Percentiles rank a stretch among this genome's conserved stretches.
phyloP scores from a whole-genome alignment of 257 asterid species.

The Salvia splendens region DNA sequence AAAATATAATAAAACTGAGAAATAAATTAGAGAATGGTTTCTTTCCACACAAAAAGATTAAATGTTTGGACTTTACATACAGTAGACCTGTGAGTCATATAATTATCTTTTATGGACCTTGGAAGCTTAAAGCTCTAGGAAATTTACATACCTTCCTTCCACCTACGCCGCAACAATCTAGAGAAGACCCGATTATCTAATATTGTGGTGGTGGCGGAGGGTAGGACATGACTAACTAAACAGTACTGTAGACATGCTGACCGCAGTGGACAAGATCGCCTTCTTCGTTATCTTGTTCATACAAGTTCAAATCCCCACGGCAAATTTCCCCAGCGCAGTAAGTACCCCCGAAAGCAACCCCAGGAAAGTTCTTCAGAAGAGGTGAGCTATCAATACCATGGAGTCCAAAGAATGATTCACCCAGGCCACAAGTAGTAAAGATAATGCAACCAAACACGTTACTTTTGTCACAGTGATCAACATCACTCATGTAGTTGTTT shows the following conservation, averaged over 20 bases:
- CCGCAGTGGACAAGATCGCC: slow-evolving; percentile 39
- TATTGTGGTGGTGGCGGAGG: slow-evolving; percentile 35
- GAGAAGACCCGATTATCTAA: neutral
- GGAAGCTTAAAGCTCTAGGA: neutral
- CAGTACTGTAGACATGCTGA: slow-evolving; percentile 58
- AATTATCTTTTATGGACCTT: neutral
- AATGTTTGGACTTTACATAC: neutral
- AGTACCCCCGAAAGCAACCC: slow-evolving; percentile 63
- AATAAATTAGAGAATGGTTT: neutral
- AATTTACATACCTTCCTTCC: neutral
- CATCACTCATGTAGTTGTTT: neutral
- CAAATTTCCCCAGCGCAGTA: slow-evolving; percentile 75
- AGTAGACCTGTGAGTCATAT: neutral
- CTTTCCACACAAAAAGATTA: neutral
- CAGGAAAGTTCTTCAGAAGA: slow-evolving; percentile 72
- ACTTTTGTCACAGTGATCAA: slow-evolving; percentile 28
- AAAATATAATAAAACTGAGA: neutral
- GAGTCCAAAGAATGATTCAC: slow-evolving; percentile 57
- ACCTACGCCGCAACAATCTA: neutral
- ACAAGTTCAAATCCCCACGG: slow-evolving; percentile 44
- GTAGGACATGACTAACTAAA: slow-evolving; percentile 67
- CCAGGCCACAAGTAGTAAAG: slow-evolving; percentile 78
- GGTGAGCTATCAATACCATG: slow-evolving; percentile 53
- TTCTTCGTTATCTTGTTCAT: slow-evolving; percentile 45
- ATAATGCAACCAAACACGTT: slow-evolving; percentile 69